Percentiles rank a stretch among this genome's conserved stretches.
phyloP scores from a whole-genome alignment of 306 rosid genomes.

The Lotus japonicus region DNA sequence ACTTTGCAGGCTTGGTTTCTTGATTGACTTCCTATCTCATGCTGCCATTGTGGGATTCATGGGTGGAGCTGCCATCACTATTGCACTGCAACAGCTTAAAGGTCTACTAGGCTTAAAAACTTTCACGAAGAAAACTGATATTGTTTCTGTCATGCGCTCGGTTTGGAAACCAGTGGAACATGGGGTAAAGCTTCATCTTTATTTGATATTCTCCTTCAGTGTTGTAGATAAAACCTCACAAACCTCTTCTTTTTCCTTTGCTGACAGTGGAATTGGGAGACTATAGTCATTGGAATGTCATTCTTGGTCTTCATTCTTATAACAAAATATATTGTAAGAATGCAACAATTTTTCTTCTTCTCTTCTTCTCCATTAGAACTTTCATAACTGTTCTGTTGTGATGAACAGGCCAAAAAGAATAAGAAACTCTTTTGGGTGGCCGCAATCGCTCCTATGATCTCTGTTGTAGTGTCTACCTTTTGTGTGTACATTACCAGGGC shows the following conservation, averaged over 20 bases:
- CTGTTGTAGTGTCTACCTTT: slow-evolving; percentile 63
- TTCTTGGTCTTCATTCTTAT: slow-evolving; percentile 57
- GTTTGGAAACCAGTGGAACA: slow-evolving; percentile 47
- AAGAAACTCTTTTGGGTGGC: slow-evolving; percentile 74
- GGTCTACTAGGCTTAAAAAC: slow-evolving; percentile 60
- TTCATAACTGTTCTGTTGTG: neutral
- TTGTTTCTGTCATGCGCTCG: slow-evolving; percentile 62
- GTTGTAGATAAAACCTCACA: neutral
- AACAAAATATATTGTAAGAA: slow-evolving; percentile 61
- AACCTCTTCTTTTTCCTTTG: neutral
- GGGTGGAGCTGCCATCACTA: slow-evolving; percentile 88
- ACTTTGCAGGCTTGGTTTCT: slow-evolving; percentile 83
- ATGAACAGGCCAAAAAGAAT: slow-evolving; percentile 54
- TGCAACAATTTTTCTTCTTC: neutral
- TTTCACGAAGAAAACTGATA: slow-evolving; percentile 74
- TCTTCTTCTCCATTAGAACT: neutral
- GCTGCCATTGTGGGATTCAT: slow-evolving; percentile 93
- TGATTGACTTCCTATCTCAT: slow-evolving; percentile 80
- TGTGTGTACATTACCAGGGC: slow-evolving; percentile 67
- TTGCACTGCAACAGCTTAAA: slow-evolving; percentile 82
- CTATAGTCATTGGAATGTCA: slow-evolving; percentile 58
- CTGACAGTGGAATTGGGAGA: slow-evolving; percentile 93
- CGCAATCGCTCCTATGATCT: slow-evolving; percentile 75
- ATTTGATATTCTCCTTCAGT: neutral
- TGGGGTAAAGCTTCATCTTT: slow-evolving; percentile 42